Evolutionary conservation across 352 stramenopile species (phyloP).

Genomic region (Phytophthora capsici): DNA sequence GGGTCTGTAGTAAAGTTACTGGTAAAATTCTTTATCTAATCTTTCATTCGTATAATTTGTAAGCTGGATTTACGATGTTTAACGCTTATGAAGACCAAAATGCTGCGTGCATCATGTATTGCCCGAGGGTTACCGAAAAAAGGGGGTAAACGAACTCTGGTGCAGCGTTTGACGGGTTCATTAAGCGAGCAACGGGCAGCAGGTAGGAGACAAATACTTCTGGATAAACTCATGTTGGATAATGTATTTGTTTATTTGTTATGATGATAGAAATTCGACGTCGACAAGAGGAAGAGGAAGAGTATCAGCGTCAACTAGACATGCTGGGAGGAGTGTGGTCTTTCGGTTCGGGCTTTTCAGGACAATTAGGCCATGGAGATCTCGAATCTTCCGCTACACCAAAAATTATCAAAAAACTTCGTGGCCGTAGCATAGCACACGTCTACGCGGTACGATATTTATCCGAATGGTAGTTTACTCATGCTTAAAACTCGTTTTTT

Average conservation of each 20-base stretch:
- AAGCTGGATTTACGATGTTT: slow-evolving; percentile 85
- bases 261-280: slow-evolving; percentile 56
- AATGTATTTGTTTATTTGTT: background rate
- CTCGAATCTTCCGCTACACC: slow-evolving; percentile 62
- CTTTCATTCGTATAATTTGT: background rate
- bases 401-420: slow-evolving; percentile 72
- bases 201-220: slow-evolving; percentile 29
- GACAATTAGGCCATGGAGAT: slow-evolving; percentile 78
- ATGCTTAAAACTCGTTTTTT: too few species aligned
- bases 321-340: slow-evolving; percentile 86
- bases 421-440: slow-evolving; percentile 68
- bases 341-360: slow-evolving; percentile 75
- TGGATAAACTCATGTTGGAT: background rate
- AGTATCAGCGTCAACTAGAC: slow-evolving; percentile 76
- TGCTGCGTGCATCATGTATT: slow-evolving; percentile 80
- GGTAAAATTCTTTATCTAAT: too few species aligned
- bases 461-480: background rate
- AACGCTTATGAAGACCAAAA: slow-evolving; percentile 85
- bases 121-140: slow-evolving; percentile 64
- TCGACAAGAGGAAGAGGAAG: slow-evolving; percentile 64
- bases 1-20: background rate
- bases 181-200: slow-evolving; percentile 65
- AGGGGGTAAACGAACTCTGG: slow-evolving; percentile 70
- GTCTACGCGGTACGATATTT: slow-evolving; percentile 69
- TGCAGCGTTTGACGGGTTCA: slow-evolving; percentile 61